Evolutionary conservation across 2,329 filamentous ascomycete species (phyloP), one percentile per base, ranked within the genome.

Genomic region (Microdochium bolleyi): DNA sequence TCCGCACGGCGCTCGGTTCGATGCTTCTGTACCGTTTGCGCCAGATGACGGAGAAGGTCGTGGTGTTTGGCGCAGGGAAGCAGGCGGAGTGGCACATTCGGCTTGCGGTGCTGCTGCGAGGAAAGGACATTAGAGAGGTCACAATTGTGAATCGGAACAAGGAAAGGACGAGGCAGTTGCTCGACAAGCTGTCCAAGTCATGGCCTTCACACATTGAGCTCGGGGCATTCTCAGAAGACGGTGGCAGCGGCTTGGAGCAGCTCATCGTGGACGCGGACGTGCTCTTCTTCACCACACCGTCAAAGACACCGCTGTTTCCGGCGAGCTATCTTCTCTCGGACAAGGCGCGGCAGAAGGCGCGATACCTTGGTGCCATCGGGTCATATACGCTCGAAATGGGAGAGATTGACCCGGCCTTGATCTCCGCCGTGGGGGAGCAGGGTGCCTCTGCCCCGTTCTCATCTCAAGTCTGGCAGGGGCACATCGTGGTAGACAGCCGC

Each of bases 21-120:
- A 80, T 85, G 53, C 73, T 87, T 58, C 74, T 86, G 19, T 81
- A 82, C 62, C 78, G 68, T 77, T 82, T 53, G 74, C 79, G 16
- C 66, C 41, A 32, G 21, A 19, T 19, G 4, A 55, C 51, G 30
- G 24, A 27, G 3, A 25, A 80, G 16, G 60, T 88, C 1, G 76
- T 82, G 3, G 76, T 88, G 27, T 89, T 89, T 59, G 85, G 86
- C 1, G 84, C 84, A 0, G 85, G 85, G 27, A 82, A 80, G 57
- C 84, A 88, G 66, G 86, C 85, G 1, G 81, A 85, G 61, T 89
- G 85, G 85, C 85, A 88, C 60, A 78, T 85, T 9, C 77, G 83
- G 1, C 75, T 89, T 5, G 82, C 84, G 0, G 67, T 89, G 2
- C 70, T 84, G 2, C 72, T 87, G 0, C 55, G 64, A 2, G 63